Conservation (phyloP, 2,329 filamentous ascomycete species). For the Aureobasidium musti region DNA sequence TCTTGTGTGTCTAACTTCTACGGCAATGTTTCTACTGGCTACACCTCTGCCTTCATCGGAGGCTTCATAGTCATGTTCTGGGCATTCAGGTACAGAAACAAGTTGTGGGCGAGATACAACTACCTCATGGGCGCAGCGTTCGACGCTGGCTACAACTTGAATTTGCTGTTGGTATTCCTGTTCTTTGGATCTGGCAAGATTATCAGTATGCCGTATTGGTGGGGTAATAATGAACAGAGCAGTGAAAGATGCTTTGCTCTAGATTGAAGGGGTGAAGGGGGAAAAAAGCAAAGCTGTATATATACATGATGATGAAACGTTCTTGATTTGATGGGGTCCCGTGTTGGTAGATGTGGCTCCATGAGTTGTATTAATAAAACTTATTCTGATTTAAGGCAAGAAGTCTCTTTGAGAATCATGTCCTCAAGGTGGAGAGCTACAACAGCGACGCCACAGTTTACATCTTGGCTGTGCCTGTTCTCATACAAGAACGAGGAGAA, state of each 20-base stretch:
- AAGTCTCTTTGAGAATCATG: too few relatives aligned
- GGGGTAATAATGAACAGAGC: slow-evolving; percentile 59
- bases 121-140: slow-evolving; percentile 48
- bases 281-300: background rate
- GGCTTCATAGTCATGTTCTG: slow-evolving; percentile 52
- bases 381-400: too few relatives aligned
- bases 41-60: slow-evolving; percentile 52
- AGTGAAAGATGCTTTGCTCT: slow-evolving; percentile 59
- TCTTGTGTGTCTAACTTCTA: slow-evolving; percentile 59
- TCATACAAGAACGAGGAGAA: too few relatives aligned
- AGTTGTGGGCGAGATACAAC: slow-evolving; percentile 49
- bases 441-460: too few relatives aligned
- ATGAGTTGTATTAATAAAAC: too few relatives aligned
- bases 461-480: too few relatives aligned
- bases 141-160: slow-evolving; percentile 58
- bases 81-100: slow-evolving; percentile 49
- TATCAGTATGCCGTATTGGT: slow-evolving; percentile 64
- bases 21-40: slow-evolving; percentile 63
- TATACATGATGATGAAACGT: background rate
- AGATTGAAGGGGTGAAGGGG: background rate
- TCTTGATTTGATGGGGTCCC: background rate
- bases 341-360: too few relatives aligned
- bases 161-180: slow-evolving; percentile 59
- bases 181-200: slow-evolving; percentile 49
- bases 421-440: too few relatives aligned